Evolutionary conservation across 2,329 filamentous ascomycete genomes (phyloP), one percentile per base, ranked within the genome.

Genomic region (Nemania abortiva): DNA sequence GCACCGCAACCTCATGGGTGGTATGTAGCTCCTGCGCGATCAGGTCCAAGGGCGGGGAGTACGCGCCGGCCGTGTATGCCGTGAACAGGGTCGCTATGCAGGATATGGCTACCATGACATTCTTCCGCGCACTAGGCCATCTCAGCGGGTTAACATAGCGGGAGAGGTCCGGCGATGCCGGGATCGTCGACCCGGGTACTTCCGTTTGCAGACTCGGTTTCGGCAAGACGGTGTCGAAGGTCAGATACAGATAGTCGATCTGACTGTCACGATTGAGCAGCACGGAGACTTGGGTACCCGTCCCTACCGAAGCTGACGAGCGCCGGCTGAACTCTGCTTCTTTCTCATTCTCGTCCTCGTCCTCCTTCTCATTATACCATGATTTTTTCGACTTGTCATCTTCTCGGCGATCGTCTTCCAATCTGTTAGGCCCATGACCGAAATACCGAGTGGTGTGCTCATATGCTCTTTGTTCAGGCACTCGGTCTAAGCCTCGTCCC

Each of bases 21-120:
- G 93, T 84, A 3, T 86, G 79, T 81, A 92, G 93, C 75, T 92
- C 87, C 1, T 82, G 79, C 0, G 86, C 86, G 84, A 97, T 90
- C 62, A 92, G 86, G 5, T 80, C 79, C 0, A 90, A 83, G 0
- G 92, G 88, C 0, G 93, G 91, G 6, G 91, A 91, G 79, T 96
- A 96, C 2, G 93, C 88, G 2, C 94, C 94, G 0, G 94, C 92
- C 0, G 91, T 88, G 79, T 95, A 97, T 6, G 93, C 94, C 0
- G 94, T 93, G 59, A 95, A 81, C 22, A 89, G 86, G 0, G 94
- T 97, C 1, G 92, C 93, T 6, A 89, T 80, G 77, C 92, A 97
- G 9, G 92, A 93, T 13, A 97, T 84, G 75, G 86, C 87, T 9
- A 95, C 88, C 74, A 92, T 89, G 68, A 92, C 79, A 27, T 84